A percentile compares a stretch with the other conserved stretches of the same genome.
Conservation (phyloP, 164 flowering plant species). For the Kingdonia uniflora region DNA sequence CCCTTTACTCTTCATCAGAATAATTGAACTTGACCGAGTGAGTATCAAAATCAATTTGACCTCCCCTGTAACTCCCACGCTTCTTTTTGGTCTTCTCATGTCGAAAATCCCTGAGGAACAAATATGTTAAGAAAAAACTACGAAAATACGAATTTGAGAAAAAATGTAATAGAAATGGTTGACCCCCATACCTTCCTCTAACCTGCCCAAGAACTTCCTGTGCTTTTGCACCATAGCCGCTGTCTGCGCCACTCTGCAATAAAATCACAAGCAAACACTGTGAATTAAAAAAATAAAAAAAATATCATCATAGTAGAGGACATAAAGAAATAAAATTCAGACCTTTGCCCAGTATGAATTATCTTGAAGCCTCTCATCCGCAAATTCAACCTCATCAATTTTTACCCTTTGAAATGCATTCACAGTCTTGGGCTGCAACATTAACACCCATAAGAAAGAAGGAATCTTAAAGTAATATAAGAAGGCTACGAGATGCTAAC, state of each 20-base stretch:
- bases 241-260: constrained; percentile 81
- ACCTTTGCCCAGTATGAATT: constrained; percentile 99
- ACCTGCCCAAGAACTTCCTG: constrained; percentile 94
- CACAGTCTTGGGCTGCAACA: constrained; percentile 58
- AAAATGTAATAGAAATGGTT: neutral
- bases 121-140: neutral
- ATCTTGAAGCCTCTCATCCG: constrained; percentile 74
- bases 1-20: constrained; percentile 50
- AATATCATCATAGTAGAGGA: too few relatives aligned
- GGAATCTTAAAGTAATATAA: too few relatives aligned
- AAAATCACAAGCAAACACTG: neutral
- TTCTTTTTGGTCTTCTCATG: constrained; percentile 14
- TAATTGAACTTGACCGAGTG: constrained; percentile 80
- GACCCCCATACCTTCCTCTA: constrained; percentile 64
- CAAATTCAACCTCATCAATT: constrained; percentile 55
- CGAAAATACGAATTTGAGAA: too few relatives aligned
- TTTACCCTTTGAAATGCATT: constrained; percentile 81
- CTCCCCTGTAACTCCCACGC: constrained; percentile 35
- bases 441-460: too few relatives aligned
- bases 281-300: too few relatives aligned
- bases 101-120: constrained; percentile 5
- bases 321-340: neutral
- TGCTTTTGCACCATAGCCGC: constrained; percentile 96
- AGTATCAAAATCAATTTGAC: constrained; percentile 66
- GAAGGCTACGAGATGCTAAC: too few relatives aligned